Conservation (phyloP, 148 eudicot species). For the Polygonum maritimum region DNA sequence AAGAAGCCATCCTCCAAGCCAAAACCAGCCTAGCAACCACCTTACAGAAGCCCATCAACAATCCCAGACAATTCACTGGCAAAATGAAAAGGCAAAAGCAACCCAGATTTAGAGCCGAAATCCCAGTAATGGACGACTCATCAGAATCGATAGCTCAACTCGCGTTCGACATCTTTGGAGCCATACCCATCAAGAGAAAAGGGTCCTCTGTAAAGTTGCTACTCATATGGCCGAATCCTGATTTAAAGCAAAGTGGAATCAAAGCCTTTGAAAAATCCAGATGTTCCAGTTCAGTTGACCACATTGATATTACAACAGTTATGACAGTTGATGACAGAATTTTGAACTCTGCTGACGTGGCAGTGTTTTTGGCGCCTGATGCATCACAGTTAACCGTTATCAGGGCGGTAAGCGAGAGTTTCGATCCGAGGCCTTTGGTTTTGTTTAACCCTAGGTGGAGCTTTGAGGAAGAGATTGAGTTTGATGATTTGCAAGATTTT, state of each 20-base stretch:
- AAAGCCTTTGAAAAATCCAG: conserved; percentile 21
- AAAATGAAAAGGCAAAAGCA: conserved; percentile 68
- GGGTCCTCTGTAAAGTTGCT: conserved; percentile 35
- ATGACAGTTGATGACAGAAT: conserved; percentile 32
- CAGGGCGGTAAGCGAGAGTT: conserved; percentile 38
- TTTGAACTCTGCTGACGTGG: conserved; percentile 67
- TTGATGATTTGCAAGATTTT: conserved; percentile 47
- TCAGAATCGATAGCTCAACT: conserved; percentile 43
- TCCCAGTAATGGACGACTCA: conserved; percentile 70
- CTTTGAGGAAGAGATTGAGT: conserved; percentile 64
- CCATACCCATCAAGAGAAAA: conserved; percentile 41
- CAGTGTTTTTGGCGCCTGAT: conserved; percentile 70
- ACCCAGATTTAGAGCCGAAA: conserved; percentile 66
- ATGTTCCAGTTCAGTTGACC: conserved; percentile 24
- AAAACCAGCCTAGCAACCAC: conserved; percentile 57
- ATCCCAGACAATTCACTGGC: conserved; percentile 46
- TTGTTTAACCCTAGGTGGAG: conserved; percentile 80
- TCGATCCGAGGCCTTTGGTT: conserved; percentile 59
- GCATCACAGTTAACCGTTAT: conserved; percentile 44
- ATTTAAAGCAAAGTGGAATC: conserved; percentile 27
- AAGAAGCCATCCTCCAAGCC: conserved; percentile 82
- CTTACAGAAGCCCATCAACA: conserved; percentile 71
- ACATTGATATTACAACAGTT: conserved; percentile 32
- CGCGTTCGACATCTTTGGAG: conserved; percentile 49
- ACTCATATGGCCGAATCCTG: conserved; percentile 42